Evolutionary conservation across 2,329 filamentous ascomycete genomes (phyloP), one percentile per base, ranked within the genome.

Genomic region (Cercospora sp.): DNA sequence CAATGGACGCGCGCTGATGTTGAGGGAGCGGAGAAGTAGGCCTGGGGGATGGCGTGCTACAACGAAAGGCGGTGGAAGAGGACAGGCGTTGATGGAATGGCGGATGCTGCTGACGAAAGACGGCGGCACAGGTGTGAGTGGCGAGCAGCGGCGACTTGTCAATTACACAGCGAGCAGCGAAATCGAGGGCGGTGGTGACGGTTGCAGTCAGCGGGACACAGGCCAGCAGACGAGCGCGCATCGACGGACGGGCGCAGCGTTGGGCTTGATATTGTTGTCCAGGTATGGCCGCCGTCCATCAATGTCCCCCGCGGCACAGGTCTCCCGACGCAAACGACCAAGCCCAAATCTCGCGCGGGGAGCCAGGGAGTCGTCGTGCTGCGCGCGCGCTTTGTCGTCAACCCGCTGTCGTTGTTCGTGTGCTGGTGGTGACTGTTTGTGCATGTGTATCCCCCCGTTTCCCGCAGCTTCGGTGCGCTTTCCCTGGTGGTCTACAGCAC

Each of bases 251-350:
- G 18, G 48, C 10, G 48, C 48, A 53, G 48, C 48, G 26, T 20
- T 53, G 48, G 48, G 55, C 55, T 59, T 59, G 55, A 59, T 59
- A 59, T 59, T 59, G 55, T 59, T 59, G 28, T 28, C 55, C 20
- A 30, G 20, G 53, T 18, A 30, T 9, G 53, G 13, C 23, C 53
- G 31, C 31, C 26, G 55, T 59, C 55, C 55, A 59, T 59, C 55
- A 59, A 59, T 18, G 55, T 59, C 55, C 55, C 55, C 55, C 30
- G 53, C 53, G 53, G 55, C 55, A 28, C 55, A 30, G n/a, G 13
- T 28, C 18, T 59, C 30, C 55, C 55, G 55, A 18, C 55, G n/a
- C 55, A 36, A 28, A 55, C 23, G 48, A 55, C 48, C 20, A 23
- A 28, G 48, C 48, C 23, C 42, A 10, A 20, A 16, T 48, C 18